A percentile compares a stretch with the other conserved stretches of the same genome.
Conservation (phyloP, 441 rosid genomes). For the Sinapis alba region DNA sequence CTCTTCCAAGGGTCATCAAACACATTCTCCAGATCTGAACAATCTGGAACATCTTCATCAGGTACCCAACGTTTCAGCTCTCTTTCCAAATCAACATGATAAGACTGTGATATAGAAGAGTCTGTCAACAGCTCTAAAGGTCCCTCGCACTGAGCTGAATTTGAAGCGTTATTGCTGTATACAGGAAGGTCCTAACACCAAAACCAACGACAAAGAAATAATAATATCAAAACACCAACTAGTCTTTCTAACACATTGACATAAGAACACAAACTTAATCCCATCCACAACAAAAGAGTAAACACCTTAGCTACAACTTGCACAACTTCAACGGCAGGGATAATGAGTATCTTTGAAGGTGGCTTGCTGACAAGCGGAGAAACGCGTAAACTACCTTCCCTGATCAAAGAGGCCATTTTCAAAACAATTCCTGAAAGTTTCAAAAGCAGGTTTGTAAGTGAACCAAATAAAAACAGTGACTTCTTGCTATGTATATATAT, state of each 20-base stretch:
- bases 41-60: conserved; percentile 71
- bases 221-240: conserved; percentile 19
- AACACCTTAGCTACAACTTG: conserved; percentile 89
- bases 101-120: conserved; percentile 74
- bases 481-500: neutral
- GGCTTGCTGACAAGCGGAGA: conserved; percentile 67
- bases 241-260: conserved; percentile 7
- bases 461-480: neutral
- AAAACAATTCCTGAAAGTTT: conserved; percentile 68
- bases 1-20: conserved; percentile 78
- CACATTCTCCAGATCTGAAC: conserved; percentile 76
- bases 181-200: conserved; percentile 69
- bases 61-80: conserved; percentile 94
- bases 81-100: conserved; percentile 64
- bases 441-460: conserved; percentile 24
- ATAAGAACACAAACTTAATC: conserved; percentile 8
- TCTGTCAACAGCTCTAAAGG: conserved; percentile 79
- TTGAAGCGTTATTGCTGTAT: conserved; percentile 57
- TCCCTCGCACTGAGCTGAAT: conserved; percentile 55
- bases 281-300: conserved; percentile 9
- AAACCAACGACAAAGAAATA: conserved; percentile 15
- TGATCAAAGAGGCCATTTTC: conserved; percentile 85
- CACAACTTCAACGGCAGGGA: conserved; percentile 83
- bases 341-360: conserved; percentile 61
- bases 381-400: conserved; percentile 56